phyloP scores from a whole-genome alignment of 177 flowering plant genomes.

The Vitis hybrid region DNA sequence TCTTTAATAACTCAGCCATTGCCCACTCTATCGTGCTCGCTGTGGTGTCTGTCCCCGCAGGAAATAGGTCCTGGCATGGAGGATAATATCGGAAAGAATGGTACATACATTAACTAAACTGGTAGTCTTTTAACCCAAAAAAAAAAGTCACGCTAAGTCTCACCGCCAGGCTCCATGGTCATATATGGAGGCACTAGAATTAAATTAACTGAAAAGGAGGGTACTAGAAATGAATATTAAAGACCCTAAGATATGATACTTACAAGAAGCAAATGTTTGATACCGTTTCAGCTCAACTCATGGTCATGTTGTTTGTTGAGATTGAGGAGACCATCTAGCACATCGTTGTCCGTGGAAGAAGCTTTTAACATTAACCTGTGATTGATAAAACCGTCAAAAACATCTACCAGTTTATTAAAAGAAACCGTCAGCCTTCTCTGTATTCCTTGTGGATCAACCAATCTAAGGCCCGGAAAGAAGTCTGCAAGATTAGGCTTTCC shows the following conservation, averaged over 20 bases:
- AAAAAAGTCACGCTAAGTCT: no score
- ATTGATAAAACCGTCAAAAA: conserved; percentile 21
- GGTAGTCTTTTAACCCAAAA: no score
- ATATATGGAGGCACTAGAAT: no score
- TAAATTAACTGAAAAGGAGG: no score
- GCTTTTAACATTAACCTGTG: conserved; percentile 1
- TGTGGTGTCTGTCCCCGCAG: conserved; percentile 7
- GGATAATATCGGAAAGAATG: no score
- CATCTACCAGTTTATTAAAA: neutral
- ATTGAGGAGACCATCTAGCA: conserved; percentile 27
- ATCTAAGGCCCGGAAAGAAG: conserved; percentile 24
- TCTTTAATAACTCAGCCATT: no score
- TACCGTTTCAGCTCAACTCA: neutral
- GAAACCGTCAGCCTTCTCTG: neutral
- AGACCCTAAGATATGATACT: no score
- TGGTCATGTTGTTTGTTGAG: conserved; percentile 5
- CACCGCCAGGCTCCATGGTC: no score
- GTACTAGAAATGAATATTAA: no score
- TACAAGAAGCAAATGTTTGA: conserved; percentile 15
- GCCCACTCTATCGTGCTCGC: conserved; percentile 10
- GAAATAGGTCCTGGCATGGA: no score
- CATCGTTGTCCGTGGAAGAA: neutral
- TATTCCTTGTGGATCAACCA: conserved; percentile 29
- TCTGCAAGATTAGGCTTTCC: conserved; percentile 23
- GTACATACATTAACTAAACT: no score